These are phyloP conservation scores for Elaeis guineensis DNA, from an alignment of 176 grass and related monocot genomes.

Conservation along the genomic window DNA sequence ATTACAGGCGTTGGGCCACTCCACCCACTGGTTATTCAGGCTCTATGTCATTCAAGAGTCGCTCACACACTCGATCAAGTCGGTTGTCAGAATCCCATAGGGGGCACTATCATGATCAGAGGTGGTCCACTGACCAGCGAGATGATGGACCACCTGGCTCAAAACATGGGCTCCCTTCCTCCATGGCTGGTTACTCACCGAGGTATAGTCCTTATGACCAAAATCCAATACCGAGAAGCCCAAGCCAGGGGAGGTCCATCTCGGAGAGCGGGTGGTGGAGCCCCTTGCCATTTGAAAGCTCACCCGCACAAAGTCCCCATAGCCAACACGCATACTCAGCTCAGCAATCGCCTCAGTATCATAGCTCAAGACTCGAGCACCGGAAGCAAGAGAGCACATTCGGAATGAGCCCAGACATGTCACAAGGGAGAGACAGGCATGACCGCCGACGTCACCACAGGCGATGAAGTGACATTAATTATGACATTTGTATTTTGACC, in stretches of 20 bases:
- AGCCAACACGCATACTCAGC: conserved; percentile 30
- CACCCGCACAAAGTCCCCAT: conserved; percentile 23
- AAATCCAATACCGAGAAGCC: conserved; percentile 8
- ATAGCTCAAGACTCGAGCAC: conserved; percentile 4
- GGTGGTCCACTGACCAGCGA: conserved; percentile 20
- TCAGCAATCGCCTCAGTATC: conserved; percentile 17
- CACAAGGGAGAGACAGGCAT: conserved; percentile 40
- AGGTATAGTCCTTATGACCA: conserved; percentile 55
- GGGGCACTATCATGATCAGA: conserved; percentile 1
- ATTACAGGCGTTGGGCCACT: conserved; percentile 56
- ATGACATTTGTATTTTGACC: too few relatives aligned
- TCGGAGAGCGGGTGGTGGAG: conserved; percentile 50
- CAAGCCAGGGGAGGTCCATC: conserved; percentile 32
- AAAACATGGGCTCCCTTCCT: conserved; percentile 22
- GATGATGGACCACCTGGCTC: conserved; percentile 28
- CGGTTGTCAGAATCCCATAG: conserved; percentile 24
- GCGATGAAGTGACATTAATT: conserved; percentile 26
- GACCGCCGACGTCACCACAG: conserved; percentile 27
- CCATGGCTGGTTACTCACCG: conserved; percentile 15
- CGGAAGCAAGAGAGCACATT: conserved; percentile 17
- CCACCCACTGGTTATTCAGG: conserved; percentile 12
- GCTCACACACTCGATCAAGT: conserved; percentile 17
- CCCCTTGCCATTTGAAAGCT: conserved; percentile 33
- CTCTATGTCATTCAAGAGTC: not conserved
- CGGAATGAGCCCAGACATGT: conserved; percentile 21